These are phyloP conservation scores for Asclepias syriaca DNA, from an alignment of 257 asterid species.

Conservation along the genomic window DNA sequence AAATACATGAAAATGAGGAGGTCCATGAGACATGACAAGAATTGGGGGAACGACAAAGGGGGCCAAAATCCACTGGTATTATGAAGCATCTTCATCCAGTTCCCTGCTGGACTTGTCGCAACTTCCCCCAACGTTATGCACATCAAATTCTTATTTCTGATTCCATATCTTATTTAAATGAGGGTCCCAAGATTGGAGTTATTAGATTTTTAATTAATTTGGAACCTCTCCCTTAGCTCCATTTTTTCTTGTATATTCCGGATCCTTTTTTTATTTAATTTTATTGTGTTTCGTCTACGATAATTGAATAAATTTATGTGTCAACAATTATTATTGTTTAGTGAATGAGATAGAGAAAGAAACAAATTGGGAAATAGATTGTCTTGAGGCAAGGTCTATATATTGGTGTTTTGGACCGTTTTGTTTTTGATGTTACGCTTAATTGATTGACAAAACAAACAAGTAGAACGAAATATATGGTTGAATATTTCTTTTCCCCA, in stretches of 20 bases:
- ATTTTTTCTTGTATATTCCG: too few species aligned
- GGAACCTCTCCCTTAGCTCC: too few species aligned
- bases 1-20: neutral
- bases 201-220: too few species aligned
- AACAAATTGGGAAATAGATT: neutral
- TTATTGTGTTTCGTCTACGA: too few species aligned
- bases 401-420: neutral
- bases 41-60: neutral
- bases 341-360: too few species aligned
- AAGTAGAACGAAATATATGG: neutral
- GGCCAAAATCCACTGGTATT: neutral
- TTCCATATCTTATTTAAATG: neutral
- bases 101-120: conserved; percentile 4
- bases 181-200: neutral
- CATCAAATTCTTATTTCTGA: neutral
- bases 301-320: too few species aligned
- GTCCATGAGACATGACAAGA: neutral
- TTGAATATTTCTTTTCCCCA: conserved; percentile 2
- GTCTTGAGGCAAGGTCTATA: neutral
- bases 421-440: neutral
- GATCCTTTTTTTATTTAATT: too few species aligned
- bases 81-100: neutral
- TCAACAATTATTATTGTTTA: too few species aligned
- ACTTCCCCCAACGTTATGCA: neutral
- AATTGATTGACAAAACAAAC: neutral